Base-by-base conservation (phyloP, 805 yeast genomes). In the Cyberlindnera mississippiensis region DNA sequence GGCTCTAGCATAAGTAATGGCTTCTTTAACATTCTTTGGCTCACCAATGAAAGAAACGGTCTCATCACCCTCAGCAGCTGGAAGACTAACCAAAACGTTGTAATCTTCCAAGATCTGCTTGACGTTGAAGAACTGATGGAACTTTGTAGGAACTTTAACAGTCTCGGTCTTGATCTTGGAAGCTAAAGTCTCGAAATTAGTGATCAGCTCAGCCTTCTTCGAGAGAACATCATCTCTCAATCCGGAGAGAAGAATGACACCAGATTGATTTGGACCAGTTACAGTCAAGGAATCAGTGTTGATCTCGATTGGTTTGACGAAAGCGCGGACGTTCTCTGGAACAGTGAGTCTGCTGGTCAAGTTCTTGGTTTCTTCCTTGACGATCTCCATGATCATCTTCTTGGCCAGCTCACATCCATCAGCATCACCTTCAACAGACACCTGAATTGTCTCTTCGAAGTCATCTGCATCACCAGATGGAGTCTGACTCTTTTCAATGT, bases 401-500 rank as follows among this genome's bases (percentile, higher is more conserved):
- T 82, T 82, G 24, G 97, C 96, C 37, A 73, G 72, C 49, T 72
- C 75, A 52, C 85, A 85, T 41, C 96, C 89, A 59, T 85, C 95
- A 46, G 76, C 73, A 58, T 89, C 95, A 66, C 97, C 98, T 46
- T 78, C 83, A 42, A 90, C 68, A 20, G 78, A 66, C 41, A 90
- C 82, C 27, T 70, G 68, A 26, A 84, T 71, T n/a, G 75, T 60
- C 38, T 70, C 76, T 36, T 70, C 76, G 28, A 82, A 82, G 54
- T 76, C 77, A 38, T 78, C 61, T 49, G 81, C 87, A 26, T 75
- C 81, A 42, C 70, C 76, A 28, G 60, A 70, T 30, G 71, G 65
- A 33, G 61, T 63, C 20, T 63, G 62, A 14, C 59, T 56, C 39
- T 61, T 67, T 38, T 80, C 83, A 55, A 90, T 80, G 54, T 85